A percentile compares a stretch with the other conserved stretches of the same genome.
Conservation (phyloP, 495 filamentous ascomycete genomes). For the Hyphodiscus hymeniophilus region DNA sequence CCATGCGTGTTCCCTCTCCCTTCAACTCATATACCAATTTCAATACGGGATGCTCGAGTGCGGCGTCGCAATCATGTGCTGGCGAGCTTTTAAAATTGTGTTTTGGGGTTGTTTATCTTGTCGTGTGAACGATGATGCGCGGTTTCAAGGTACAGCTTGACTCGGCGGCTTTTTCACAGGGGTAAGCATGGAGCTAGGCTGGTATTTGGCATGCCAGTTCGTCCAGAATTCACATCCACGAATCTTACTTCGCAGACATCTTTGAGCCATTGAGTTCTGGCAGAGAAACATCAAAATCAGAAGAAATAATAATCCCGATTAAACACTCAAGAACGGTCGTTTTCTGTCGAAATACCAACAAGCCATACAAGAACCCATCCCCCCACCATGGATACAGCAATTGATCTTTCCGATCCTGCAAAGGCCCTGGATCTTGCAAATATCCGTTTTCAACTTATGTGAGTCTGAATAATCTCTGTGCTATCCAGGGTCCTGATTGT, state of each 20-base stretch:
- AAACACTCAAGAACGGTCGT: too few relatives aligned
- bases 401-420: conserved; percentile 74
- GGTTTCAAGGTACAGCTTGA: conserved; percentile 4
- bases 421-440: conserved; percentile 84
- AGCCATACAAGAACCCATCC: not conserved
- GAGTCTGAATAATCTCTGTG: conserved; percentile 25
- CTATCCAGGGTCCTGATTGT: conserved; percentile 4
- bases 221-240: too few relatives aligned
- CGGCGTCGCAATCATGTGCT: not conserved
- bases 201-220: too few relatives aligned
- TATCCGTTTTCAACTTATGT: conserved; percentile 96
- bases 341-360: not conserved
- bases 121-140: conserved; percentile 20
- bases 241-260: too few relatives aligned
- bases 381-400: conserved; percentile 70
- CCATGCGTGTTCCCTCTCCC: conserved; percentile 36
- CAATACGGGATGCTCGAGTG: not conserved
- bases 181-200: too few relatives aligned
- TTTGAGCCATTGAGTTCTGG: too few relatives aligned
- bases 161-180: not conserved
- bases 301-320: too few relatives aligned
- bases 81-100: too few relatives aligned
- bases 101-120: conserved; percentile 16
- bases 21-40: conserved; percentile 19
- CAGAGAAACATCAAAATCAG: too few relatives aligned